These are phyloP conservation scores for Ilyonectria mors-panacis DNA, from an alignment of 2,329 filamentous ascomycete species.

Conservation along the genomic window DNA sequence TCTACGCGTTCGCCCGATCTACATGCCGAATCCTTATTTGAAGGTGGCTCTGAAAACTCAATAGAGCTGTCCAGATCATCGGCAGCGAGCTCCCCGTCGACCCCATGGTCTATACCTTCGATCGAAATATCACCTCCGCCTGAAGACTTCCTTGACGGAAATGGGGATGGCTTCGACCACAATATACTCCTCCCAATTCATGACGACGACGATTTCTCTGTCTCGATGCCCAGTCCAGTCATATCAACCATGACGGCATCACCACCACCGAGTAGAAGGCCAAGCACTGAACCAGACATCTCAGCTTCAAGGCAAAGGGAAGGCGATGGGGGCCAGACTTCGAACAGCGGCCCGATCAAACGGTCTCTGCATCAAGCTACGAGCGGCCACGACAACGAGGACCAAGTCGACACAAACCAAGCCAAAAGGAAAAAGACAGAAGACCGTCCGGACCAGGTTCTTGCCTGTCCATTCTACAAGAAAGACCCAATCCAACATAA, in stretches of 20 bases:
- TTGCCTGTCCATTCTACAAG: constrained; percentile 30
- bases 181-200: not conserved
- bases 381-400: not conserved
- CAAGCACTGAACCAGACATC: not conserved
- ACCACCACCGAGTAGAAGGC: not conserved
- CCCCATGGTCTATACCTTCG: not conserved
- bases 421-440: constrained; percentile 17
- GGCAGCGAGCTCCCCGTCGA: not conserved
- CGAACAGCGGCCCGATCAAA: constrained; percentile 7
- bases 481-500: constrained; percentile 16
- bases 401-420: constrained; percentile 2
- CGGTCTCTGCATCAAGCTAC: not conserved
- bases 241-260: not conserved
- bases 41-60: not conserved
- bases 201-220: not conserved
- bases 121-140: not conserved
- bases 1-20: not conserved
- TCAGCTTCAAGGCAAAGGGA: not conserved
- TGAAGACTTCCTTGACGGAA: not conserved
- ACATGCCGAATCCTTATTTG: not conserved
- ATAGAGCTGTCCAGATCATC: not conserved
- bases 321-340: not conserved
- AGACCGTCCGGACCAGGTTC: not conserved
- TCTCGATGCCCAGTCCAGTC: not conserved
- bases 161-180: not conserved